Base-by-base conservation (phyloP, 1,284 basidiomycete species). In the Malassezia brasiliensis region DNA sequence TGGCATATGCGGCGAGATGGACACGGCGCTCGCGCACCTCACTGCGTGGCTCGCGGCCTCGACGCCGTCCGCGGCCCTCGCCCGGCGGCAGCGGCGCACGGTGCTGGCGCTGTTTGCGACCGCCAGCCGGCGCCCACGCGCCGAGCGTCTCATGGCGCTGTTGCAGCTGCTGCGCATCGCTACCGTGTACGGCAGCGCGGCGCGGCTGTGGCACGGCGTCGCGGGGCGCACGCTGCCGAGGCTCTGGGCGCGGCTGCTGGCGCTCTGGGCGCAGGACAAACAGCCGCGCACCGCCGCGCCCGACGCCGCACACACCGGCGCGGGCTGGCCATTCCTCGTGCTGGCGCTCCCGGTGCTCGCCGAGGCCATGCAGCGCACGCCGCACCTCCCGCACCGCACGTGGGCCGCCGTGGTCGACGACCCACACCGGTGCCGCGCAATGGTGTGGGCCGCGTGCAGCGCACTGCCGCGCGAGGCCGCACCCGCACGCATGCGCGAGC, bases 211-310 rank as follows among this genome's bases (percentile, higher is more conserved):
- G 37, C n/a, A 22, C 20, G 36, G 37, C 41, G 41, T 17, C 39
- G 47, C 28, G 10, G 22, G 25, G 35, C 37, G 35, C 25, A 47
- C 48, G 30, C 46, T 56, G 3, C 42, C 48, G 20, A 47, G 48
- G n/a, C 38, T 56, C 15, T 56, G 54, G 49, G 15, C 20, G 44
- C 54, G 54, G 8, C 39, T 44, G 12, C 15, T 56, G 6, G 19
- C 19, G 9, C 34, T 40, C 10, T 56, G 48, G 54, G 45, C 49
- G 36, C 36, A 41, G 34, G 37, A 17, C 22, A 17, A 15, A 22
- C 32, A 11, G 11, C 14, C 32, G 32, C 25, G 34, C 32, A 25
- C 3, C 4, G 31, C 28, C 7, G 20, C 19, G 20, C 19, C 19
- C 10, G 12, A 28, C 10, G n/a, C 19, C n/a, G 39, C 39, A 5